These are phyloP conservation scores for Rhazya stricta DNA, from an alignment of 257 asterid genomes.

Conservation along the genomic window DNA sequence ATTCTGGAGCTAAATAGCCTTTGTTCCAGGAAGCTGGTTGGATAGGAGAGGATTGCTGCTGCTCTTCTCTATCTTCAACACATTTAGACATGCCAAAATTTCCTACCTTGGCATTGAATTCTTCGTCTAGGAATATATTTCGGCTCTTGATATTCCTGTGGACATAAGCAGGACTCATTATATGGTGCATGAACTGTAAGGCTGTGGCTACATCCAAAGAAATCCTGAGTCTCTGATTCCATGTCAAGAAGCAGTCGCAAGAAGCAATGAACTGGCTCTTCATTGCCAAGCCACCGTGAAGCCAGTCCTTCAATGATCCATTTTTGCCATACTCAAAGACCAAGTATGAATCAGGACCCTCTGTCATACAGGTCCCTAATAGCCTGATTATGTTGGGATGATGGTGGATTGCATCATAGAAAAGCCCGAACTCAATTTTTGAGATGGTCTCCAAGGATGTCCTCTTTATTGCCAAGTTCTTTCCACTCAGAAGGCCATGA, in stretches of 20 bases:
- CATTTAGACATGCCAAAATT: constrained; percentile 62
- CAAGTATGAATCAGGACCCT: constrained; percentile 47
- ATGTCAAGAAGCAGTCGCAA: constrained; percentile 66
- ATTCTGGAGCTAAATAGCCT: constrained; percentile 66
- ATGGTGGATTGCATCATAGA: constrained; percentile 38
- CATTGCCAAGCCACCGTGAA: constrained; percentile 80
- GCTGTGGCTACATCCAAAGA: constrained; percentile 67
- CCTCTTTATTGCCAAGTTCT: constrained; percentile 51
- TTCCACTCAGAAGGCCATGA: constrained; percentile 73
- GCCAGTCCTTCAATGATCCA: constrained; percentile 82
- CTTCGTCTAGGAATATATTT: constrained; percentile 64
- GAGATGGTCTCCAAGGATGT: constrained; percentile 27
- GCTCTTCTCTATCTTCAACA: constrained; percentile 20
- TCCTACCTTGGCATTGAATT: constrained; percentile 64
- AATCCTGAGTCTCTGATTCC: constrained; percentile 66
- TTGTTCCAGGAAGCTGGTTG: constrained; percentile 24
- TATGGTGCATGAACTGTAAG: constrained; percentile 73
- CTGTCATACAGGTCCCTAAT: constrained; percentile 44
- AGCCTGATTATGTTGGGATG: constrained; percentile 58
- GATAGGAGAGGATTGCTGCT: constrained; percentile 17
- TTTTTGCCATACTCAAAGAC: constrained; percentile 66
- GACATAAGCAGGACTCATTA: constrained; percentile 57
- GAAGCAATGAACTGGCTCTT: constrained; percentile 86
- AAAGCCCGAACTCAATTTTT: constrained; percentile 36
- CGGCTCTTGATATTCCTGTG: constrained; percentile 57